Percentiles rank a stretch among this genome's conserved stretches.
Conservation (phyloP, 345 rosid genomes). For the Citropsis articulata region DNA sequence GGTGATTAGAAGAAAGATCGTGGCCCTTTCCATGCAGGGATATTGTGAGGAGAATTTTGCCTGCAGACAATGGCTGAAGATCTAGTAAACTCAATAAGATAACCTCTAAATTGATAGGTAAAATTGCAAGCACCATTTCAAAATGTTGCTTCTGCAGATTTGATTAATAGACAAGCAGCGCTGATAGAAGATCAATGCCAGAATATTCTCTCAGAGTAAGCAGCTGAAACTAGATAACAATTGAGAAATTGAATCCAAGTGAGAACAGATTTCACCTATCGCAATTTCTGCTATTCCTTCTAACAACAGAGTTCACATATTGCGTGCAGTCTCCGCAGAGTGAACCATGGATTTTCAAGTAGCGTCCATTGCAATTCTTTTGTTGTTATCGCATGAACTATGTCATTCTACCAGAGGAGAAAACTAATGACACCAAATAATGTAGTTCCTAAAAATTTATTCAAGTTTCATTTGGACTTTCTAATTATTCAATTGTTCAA, state of each 20-base stretch:
- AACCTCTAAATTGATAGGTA: neutral
- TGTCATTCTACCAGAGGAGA: neutral
- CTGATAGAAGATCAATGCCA: neutral
- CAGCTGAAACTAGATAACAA: neutral
- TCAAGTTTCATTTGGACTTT: neutral
- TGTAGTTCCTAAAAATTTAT: neutral
- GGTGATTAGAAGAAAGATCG: constrained; percentile 23
- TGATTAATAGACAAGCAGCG: neutral
- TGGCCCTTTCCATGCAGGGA: constrained; percentile 52
- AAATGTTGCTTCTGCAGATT: neutral
- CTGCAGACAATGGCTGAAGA: constrained; percentile 36
- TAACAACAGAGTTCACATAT: too few species aligned
- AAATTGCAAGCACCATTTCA: neutral
- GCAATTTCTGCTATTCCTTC: too few species aligned
- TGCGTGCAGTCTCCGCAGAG: neutral
- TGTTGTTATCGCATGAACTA: neutral
- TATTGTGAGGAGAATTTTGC: constrained; percentile 64
- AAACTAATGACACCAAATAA: neutral
- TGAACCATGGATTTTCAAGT: neutral
- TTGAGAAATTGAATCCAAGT: neutral
- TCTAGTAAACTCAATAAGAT: neutral
- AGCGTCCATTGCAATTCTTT: neutral
- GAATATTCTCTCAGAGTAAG: constrained; percentile 4
- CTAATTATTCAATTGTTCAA: neutral
- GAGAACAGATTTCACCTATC: too few species aligned